phyloP scores from a whole-genome alignment of 2,329 filamentous ascomycete genomes.

The Monascus ruber region DNA sequence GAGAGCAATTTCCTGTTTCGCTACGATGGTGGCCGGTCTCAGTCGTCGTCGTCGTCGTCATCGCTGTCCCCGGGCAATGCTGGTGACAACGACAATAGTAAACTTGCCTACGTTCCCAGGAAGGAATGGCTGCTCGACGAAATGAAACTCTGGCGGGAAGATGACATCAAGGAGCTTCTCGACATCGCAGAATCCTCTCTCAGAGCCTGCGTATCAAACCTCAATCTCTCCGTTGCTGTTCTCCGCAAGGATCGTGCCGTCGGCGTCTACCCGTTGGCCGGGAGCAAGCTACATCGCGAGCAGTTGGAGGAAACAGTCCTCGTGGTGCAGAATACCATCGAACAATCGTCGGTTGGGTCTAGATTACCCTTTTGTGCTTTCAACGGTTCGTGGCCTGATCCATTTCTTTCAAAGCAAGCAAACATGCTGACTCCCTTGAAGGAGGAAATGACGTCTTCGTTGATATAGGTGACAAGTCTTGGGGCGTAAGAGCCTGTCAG shows the following conservation, averaged over 20 bases:
- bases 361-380: constrained; percentile 88
- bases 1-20: constrained; percentile 93
- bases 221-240: constrained; percentile 67
- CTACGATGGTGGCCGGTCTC: constrained; percentile 39
- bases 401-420: background rate
- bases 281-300: constrained; percentile 66
- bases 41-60: background rate
- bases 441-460: constrained; percentile 94
- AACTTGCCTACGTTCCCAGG: constrained; percentile 50
- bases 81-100: background rate
- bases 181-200: constrained; percentile 81
- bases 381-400: constrained; percentile 48
- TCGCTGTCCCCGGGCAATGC: background rate
- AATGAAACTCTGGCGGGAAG: constrained; percentile 40
- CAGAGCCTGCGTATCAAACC: constrained; percentile 64
- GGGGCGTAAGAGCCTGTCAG: constrained; percentile 89
- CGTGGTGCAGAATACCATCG: constrained; percentile 83
- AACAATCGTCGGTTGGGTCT: constrained; percentile 60
- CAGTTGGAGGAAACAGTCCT: constrained; percentile 91
- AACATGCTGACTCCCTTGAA: constrained; percentile 10
- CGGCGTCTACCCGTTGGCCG: constrained; percentile 57
- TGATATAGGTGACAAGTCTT: constrained; percentile 95
- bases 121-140: constrained; percentile 51
- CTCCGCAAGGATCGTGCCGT: constrained; percentile 83
- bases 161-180: constrained; percentile 67